Evolutionary conservation across 163 green algal species (phyloP), one percentile per base, ranked within the genome.

Genomic region (Volvox carteri): DNA sequence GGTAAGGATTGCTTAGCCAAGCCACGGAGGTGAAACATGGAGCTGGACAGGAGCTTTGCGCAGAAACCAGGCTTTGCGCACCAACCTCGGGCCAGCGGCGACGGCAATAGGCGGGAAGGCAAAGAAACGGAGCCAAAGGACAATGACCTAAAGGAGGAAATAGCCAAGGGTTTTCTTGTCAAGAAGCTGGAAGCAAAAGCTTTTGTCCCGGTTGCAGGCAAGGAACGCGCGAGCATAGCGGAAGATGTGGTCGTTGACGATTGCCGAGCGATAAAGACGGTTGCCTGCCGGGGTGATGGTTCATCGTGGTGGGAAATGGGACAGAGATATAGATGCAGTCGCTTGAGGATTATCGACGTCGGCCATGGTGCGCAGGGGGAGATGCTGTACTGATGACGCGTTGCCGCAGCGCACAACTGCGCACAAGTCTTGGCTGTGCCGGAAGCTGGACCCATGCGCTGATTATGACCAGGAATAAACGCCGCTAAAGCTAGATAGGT

Each of bases 361-460:
- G 30, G 8, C 73, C 44, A 80, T 39, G 44, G 44, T 42, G 73
- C 65, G 30, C 65, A 60, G 12, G 73, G 28, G 35, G 73, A 28
- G 30, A 14, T 39, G 72, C 72, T 58, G 72, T 42, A 79, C 41
- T 54, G 70, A 54, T 78, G 19, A 46, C 70, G 70, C 70, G 70
- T 46, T 78, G 70, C 37, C 39, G 70, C 70, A 4, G 70, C 70
- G 70, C 70, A 78, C 37, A 78, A 39, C 9, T 58, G 70, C 41
- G 39, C 70, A 42, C 39, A 78, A 7, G 70, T 54, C 70, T 42
- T 78, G 39, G 70, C 70, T 21, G 39, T 39, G 33, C 70, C 70
- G 3, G 70, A 39, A 78, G 70, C 70, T 78, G 70, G 70, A 54
- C 70, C 37, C 70, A 78, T 78, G 5, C 23, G 70, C 19, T 78